These are phyloP conservation scores for Quercus rubra DNA, from an alignment of 306 rosid genomes.

Conservation along the genomic window DNA sequence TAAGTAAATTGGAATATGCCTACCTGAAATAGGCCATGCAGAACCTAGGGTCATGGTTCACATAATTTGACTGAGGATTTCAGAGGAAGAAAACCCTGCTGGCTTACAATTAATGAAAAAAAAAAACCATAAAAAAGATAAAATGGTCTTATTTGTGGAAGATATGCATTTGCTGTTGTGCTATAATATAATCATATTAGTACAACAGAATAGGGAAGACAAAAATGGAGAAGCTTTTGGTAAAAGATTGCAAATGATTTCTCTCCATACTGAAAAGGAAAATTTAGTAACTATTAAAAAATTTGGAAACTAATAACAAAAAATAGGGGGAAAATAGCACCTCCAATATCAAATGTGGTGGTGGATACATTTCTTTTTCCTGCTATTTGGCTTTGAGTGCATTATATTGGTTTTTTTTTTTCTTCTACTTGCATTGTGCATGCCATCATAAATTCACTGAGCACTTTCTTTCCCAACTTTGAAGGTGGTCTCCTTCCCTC, in stretches of 20 bases:
- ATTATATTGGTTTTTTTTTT: neutral
- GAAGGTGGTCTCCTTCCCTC: constrained; percentile 89
- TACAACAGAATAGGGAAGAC: neutral
- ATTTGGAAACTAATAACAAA: no score
- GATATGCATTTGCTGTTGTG: neutral
- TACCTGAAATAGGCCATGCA: neutral
- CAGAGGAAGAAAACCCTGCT: neutral
- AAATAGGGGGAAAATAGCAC: neutral
- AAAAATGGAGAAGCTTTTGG: no score
- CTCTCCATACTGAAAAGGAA: neutral
- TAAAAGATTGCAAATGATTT: no score
- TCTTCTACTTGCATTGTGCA: neutral
- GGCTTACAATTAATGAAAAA: neutral
- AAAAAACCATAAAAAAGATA: neutral
- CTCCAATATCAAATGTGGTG: neutral
- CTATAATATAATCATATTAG: neutral
- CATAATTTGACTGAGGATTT: neutral
- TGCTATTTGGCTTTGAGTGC: neutral
- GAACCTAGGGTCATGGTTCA: neutral
- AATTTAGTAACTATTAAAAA: neutral
- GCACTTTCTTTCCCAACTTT: constrained; percentile 19
- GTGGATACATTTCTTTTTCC: neutral
- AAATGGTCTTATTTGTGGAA: neutral
- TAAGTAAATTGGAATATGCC: neutral
- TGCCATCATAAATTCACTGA: neutral